Evolutionary conservation across 495 filamentous ascomycete genomes (phyloP), one percentile per base, ranked within the genome.

Genomic region (Bacidia gigantensis): DNA sequence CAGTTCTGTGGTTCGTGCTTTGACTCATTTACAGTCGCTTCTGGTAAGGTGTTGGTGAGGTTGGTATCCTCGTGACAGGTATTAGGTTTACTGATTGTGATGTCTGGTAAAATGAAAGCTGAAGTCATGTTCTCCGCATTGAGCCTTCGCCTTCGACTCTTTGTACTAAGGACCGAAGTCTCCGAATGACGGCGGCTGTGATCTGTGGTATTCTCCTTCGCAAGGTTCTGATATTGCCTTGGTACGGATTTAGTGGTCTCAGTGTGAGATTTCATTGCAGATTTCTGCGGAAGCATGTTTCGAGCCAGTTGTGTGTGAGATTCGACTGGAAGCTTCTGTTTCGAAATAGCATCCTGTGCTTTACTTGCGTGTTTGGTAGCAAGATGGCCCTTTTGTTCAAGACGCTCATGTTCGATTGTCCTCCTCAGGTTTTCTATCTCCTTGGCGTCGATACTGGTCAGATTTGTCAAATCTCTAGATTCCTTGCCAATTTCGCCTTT

Each of bases 41-140:
- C n/a, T 26, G 11, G 46, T 2, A 17, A 14, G 14, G 57, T 63
- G 52, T 17, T 9, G 20, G 20, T 44, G 14, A 9, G 12, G 17
- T n/a, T 9, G 9, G 12, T 22, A 18, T 44, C 41, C 9, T 44
- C 20, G 5, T 44, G 41, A 9, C 25, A 7, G 26, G 64, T 41
- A 29, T 67, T 64, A 12, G 66, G 63, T 43, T 66, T 65, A 51
- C 64, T 62, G n/a, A 80, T 59, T 17, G 78, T 83, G 56, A 85
- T 83, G 53, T 86, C 82, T 23, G 81, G 80, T 21, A 84, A 60
- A 51, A 85, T 82, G 63, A 89, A 86, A 11, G 82, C 85, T n/a
- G 86, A 89, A 0, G 86, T 89, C 81, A 87, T 82, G 51, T 84
- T 80, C 11, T 80, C 76, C 46, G 67, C 62, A 32, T 46, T 29